phyloP scores from a whole-genome alignment of 1,139 yeast genomes.

The Yamadazyma blattariae region DNA sequence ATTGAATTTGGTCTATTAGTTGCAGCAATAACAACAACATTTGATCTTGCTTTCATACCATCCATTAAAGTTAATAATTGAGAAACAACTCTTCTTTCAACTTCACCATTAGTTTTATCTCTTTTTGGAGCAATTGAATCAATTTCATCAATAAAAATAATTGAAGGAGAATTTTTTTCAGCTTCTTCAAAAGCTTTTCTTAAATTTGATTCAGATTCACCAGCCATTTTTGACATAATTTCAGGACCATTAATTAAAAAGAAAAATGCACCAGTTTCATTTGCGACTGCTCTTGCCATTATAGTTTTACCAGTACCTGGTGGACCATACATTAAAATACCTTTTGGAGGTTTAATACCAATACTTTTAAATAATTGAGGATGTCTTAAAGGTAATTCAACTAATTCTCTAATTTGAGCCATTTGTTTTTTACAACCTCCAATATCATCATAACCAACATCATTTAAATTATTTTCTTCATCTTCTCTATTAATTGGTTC shows the following conservation, averaged over 20 bases:
- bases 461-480: constrained; percentile 93
- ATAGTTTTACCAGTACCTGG: constrained; percentile 99
- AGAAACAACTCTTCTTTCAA: constrained; percentile 93
- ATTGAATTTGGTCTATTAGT: constrained; percentile 98
- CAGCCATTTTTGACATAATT: constrained; percentile 99
- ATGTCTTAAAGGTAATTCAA: constrained; percentile 93
- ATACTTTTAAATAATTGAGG: constrained; percentile 95
- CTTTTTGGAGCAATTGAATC: constrained; percentile 99
- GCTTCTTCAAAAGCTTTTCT: constrained; percentile 99
- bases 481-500: constrained; percentile 99
- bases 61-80: constrained; percentile 97
- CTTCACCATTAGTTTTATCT: constrained; percentile 99
- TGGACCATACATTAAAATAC: constrained; percentile 96
- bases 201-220: constrained; percentile 96
- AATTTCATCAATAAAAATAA: constrained; percentile 96
- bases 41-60: constrained; percentile 99
- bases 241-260: constrained; percentile 99
- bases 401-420: constrained; percentile 98
- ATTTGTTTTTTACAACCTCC: constrained; percentile 99
- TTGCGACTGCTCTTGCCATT: constrained; percentile 99
- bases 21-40: constrained; percentile 83
- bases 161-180: constrained; percentile 96
- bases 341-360: constrained; percentile 97
- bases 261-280: constrained; percentile 98
- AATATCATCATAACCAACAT: constrained; percentile 97